Evolutionary conservation across 148 eudicot species (phyloP).

Genomic region (Diospyros kaki): DNA sequence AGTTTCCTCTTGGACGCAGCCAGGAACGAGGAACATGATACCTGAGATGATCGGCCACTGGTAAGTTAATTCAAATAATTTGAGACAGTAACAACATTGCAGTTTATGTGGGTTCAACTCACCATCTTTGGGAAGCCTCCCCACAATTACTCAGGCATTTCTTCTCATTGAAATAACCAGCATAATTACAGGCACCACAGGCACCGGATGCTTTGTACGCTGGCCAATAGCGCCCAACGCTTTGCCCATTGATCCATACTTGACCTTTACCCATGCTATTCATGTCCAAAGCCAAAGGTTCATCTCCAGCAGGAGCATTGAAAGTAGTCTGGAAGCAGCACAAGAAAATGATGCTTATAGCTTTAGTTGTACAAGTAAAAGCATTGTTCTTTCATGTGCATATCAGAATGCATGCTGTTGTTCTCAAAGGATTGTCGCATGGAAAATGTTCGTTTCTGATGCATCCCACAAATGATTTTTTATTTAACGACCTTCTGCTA

Average conservation of each 20-base stretch:
- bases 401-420: not conserved
- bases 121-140: slow-evolving; percentile 89
- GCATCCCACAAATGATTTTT: not conserved
- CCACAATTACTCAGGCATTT: slow-evolving; percentile 74
- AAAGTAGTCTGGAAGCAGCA: slow-evolving; percentile 41
- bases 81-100: not conserved
- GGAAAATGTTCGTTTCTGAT: not conserved
- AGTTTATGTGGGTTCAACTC: slow-evolving; percentile 6
- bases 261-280: slow-evolving; percentile 82
- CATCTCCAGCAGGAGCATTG: slow-evolving; percentile 62
- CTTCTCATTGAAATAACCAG: slow-evolving; percentile 60
- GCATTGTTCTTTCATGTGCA: not conserved
- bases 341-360: not conserved
- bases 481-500: not conserved
- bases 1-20: slow-evolving; percentile 67
- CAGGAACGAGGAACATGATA: slow-evolving; percentile 87
- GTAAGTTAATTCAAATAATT: not conserved
- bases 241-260: slow-evolving; percentile 80
- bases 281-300: slow-evolving; percentile 79
- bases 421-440: not conserved
- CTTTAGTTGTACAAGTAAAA: not conserved
- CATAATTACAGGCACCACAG: slow-evolving; percentile 62
- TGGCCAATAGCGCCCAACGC: slow-evolving; percentile 83
- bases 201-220: slow-evolving; percentile 63
- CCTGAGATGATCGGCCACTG: slow-evolving; percentile 38